A percentile compares a stretch with the other conserved stretches of the same genome.
These are phyloP conservation scores for Harringtonia aguacate DNA, from an alignment of 2,329 filamentous ascomycete genomes.

Conservation along the genomic window DNA sequence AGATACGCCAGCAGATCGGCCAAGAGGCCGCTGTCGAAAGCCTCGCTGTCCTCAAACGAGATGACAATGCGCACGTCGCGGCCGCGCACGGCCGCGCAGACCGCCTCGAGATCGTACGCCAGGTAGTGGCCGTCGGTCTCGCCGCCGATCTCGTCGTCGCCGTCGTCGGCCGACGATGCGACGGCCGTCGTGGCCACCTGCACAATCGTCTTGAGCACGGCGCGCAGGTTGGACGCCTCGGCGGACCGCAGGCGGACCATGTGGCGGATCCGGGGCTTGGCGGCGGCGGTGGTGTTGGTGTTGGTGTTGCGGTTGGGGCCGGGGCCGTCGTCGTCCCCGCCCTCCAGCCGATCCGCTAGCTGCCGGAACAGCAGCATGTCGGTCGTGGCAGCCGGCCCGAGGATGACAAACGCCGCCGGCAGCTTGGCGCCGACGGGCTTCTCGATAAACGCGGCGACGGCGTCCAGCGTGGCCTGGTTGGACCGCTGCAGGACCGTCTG, in stretches of 20 bases:
- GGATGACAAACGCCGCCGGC: slow-evolving; percentile 62
- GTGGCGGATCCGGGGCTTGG: slow-evolving; percentile 29
- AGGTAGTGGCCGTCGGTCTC: slow-evolving; percentile 42
- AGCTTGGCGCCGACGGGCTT: slow-evolving; percentile 36
- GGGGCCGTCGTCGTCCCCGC: not conserved
- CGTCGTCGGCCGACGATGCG: slow-evolving; percentile 27
- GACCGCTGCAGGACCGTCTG: slow-evolving; percentile 48
- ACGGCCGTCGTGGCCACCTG: slow-evolving; percentile 30
- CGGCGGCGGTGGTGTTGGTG: not conserved
- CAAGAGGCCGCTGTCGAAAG: slow-evolving; percentile 63
- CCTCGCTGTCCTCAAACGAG: slow-evolving; percentile 72
- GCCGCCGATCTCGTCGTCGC: slow-evolving; percentile 43
- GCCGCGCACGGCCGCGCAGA: slow-evolving; percentile 44
- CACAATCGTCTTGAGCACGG: slow-evolving; percentile 61
- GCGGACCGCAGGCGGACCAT: slow-evolving; percentile 59
- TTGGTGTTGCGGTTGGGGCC: slow-evolving; percentile 21
- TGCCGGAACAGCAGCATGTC: slow-evolving; percentile 65
- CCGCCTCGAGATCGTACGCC: slow-evolving; percentile 67
- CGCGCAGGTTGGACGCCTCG: slow-evolving; percentile 65
- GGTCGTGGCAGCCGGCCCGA: slow-evolving; percentile 68
- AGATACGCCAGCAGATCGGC: slow-evolving; percentile 50
- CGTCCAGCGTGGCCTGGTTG: slow-evolving; percentile 48
- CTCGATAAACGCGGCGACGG: slow-evolving; percentile 46
- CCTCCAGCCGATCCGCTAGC: slow-evolving; percentile 32
- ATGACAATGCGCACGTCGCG: slow-evolving; percentile 46